These are phyloP conservation scores for Penicillium sp. DNA, from an alignment of 2,329 filamentous ascomycete species.

Conservation along the genomic window DNA sequence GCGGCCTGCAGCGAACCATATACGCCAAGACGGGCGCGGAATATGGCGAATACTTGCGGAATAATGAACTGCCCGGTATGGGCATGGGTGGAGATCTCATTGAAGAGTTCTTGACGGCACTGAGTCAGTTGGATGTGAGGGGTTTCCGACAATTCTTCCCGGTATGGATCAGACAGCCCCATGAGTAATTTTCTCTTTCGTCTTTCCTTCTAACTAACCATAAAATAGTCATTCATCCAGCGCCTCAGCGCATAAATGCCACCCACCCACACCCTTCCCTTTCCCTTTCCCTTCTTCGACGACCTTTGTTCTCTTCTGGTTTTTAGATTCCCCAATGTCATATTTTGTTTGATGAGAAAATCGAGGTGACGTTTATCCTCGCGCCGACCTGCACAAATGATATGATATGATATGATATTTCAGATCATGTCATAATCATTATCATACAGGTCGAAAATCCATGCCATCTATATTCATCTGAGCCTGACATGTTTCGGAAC, in stretches of 20 bases:
- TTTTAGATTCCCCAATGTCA: conserved; percentile 33
- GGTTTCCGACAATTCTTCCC: conserved; percentile 55
- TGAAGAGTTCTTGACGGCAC: conserved; percentile 51
- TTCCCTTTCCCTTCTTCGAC: conserved; percentile 3
- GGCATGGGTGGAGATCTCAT: conserved; percentile 53
- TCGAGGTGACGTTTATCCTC: conserved; percentile 25
- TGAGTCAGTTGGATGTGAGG: conserved; percentile 50
- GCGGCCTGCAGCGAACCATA: conserved; percentile 82
- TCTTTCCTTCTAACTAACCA: conserved; percentile 8
- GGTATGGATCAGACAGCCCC: conserved; percentile 30
- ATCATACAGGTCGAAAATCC: too few species aligned
- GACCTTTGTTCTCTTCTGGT: conserved; percentile 24
- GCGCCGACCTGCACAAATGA: conserved; percentile 10
- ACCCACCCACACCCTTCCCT: not conserved
- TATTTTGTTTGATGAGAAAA: conserved; percentile 26
- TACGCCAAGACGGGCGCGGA: conserved; percentile 85
- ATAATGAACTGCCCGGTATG: conserved; percentile 51
- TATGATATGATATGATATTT: too few species aligned
- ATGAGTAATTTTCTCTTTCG: not conserved
- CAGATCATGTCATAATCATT: too few species aligned
- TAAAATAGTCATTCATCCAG: conserved; percentile 47
- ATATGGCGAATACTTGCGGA: conserved; percentile 64
- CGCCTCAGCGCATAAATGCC: conserved; percentile 48
- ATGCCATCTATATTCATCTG: too few species aligned
- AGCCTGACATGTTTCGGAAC: too few species aligned